Percentiles rank a stretch among this genome's conserved stretches.
These are phyloP conservation scores for Hypomontagnella submonticulosa DNA, from an alignment of 495 filamentous ascomycete species.

Conservation along the genomic window DNA sequence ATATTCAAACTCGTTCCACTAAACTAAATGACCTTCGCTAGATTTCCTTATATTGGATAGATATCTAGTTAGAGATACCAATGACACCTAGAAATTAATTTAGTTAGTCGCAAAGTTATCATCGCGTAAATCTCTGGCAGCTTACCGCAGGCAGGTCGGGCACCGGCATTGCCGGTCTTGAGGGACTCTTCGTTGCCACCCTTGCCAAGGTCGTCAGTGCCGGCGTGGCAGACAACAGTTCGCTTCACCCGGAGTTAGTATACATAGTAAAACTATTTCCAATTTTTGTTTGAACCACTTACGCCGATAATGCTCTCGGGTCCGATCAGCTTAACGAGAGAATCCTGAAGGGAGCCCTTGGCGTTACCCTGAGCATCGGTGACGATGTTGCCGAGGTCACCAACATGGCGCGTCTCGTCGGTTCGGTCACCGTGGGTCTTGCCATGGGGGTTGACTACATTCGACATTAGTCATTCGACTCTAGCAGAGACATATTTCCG, in stretches of 20 bases:
- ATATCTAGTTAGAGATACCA: conserved; percentile 74
- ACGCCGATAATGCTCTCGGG: conserved; percentile 95
- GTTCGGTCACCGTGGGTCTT: conserved; percentile 90
- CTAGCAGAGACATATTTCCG: not conserved
- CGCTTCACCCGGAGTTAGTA: conserved; percentile 64
- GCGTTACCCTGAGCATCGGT: conserved; percentile 92
- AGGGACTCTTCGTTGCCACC: conserved; percentile 91
- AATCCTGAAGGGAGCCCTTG: conserved; percentile 78
- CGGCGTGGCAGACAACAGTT: conserved; percentile 92
- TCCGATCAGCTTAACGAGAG: conserved; percentile 91
- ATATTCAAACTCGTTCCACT: conserved; percentile 20
- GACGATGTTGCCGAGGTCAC: conserved; percentile 96
- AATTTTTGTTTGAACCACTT: conserved; percentile 55
- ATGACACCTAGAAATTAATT: conserved; percentile 73
- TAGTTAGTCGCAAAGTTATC: conserved; percentile 16
- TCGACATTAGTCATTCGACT: conserved; percentile 15
- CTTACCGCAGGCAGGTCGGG: conserved; percentile 91
- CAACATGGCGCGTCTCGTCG: conserved; percentile 89
- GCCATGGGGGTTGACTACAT: conserved; percentile 88
- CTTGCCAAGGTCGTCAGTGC: conserved; percentile 94
- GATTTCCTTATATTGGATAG: not conserved
- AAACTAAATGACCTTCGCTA: conserved; percentile 12
- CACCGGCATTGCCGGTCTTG: conserved; percentile 96
- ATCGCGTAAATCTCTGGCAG: conserved; percentile 27
- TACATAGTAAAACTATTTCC: not conserved